Evolutionary conservation across 225 moss, liverwort and hornwort species (phyloP).

Genomic region (Antitrichia curtipendula): DNA sequence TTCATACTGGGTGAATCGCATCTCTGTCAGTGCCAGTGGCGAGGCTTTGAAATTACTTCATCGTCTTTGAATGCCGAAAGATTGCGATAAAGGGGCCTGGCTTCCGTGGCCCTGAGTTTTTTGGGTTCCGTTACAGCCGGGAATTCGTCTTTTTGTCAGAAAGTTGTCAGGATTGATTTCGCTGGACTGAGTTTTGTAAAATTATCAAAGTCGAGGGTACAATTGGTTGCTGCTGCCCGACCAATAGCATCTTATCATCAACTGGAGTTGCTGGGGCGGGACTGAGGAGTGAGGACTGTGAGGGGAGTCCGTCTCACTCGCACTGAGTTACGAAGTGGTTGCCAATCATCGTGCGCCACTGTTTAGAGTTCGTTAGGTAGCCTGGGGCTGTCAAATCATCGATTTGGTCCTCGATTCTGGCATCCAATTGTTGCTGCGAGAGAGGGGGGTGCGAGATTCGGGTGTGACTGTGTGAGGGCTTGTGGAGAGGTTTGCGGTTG

Average conservation of each 20-base stretch:
- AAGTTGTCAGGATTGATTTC: neutral
- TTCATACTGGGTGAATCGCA: neutral
- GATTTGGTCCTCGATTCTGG: neutral
- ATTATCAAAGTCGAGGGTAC: neutral
- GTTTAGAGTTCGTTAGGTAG: neutral
- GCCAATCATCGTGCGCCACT: neutral
- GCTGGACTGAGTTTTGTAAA: neutral
- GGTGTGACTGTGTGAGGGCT: neutral
- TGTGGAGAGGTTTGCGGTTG: neutral
- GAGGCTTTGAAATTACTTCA: neutral
- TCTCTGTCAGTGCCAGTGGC: neutral
- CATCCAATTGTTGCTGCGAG: neutral
- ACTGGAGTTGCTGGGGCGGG: neutral
- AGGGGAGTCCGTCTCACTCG: neutral
- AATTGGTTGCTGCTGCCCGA: neutral
- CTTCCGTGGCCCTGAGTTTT: neutral
- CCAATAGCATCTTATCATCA: slow-evolving; percentile 32
- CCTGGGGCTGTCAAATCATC: neutral
- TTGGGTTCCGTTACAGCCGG: neutral
- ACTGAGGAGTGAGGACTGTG: neutral
- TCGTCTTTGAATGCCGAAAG: neutral
- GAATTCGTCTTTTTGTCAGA: neutral
- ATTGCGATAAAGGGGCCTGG: neutral
- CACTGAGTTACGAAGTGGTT: neutral
- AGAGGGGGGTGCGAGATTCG: neutral